Conservation (phyloP, 495 filamentous ascomycete genomes). For the Peziza echinospora region DNA sequence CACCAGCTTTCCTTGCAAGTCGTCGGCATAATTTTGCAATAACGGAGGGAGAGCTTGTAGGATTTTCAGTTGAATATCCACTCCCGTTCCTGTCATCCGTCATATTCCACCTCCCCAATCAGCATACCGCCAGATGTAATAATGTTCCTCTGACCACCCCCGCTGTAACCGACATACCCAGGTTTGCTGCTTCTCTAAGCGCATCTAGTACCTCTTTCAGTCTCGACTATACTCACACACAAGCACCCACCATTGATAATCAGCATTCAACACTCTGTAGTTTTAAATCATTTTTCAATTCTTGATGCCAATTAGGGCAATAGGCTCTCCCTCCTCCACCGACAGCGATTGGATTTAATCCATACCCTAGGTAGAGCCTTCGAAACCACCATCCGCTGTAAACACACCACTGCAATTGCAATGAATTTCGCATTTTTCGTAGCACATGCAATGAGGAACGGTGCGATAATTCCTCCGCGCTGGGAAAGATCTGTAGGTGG, state of each 20-base stretch:
- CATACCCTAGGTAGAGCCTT: constrained; percentile 48
- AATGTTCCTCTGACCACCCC: background rate
- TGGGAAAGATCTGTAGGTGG: constrained; percentile 49
- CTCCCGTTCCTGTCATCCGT: constrained; percentile 25
- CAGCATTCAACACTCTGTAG: too few species aligned
- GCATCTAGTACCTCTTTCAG: constrained; percentile 71
- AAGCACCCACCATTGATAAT: too few species aligned
- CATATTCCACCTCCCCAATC: constrained; percentile 6
- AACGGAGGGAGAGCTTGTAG: constrained; percentile 81
- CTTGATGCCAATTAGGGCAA: too few species aligned
- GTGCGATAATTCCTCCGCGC: constrained; percentile 63
- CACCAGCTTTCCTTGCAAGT: constrained; percentile 59
- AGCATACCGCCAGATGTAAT: constrained; percentile 10
- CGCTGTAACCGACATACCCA: constrained; percentile 30
- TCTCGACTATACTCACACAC: constrained; percentile 23
- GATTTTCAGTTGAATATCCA: constrained; percentile 91
- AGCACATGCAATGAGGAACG: constrained; percentile 78
- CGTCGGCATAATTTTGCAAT: constrained; percentile 70
- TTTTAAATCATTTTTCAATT: too few species aligned
- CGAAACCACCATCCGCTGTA: constrained; percentile 70
- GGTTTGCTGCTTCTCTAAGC: constrained; percentile 52
- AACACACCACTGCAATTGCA: constrained; percentile 60
- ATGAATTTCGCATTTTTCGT: constrained; percentile 78
- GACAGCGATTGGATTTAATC: too few species aligned
- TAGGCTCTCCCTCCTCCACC: too few species aligned